Evolutionary conservation across 306 rosid genomes (phyloP), one percentile per base, ranked within the genome.

Genomic region (Sesbania bispinosa): DNA sequence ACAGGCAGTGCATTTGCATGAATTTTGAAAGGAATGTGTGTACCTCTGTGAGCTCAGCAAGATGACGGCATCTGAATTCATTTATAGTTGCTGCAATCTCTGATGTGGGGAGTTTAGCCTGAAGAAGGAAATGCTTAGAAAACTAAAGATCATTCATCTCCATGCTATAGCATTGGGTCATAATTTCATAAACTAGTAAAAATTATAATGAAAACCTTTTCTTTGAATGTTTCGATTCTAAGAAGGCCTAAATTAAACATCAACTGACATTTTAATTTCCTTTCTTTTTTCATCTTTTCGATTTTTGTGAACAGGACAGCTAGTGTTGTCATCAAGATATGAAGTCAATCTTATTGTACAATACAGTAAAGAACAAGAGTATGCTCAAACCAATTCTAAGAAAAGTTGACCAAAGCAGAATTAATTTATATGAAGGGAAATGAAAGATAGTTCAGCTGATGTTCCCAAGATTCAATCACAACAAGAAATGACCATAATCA

Each of bases 11-110:
- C 18, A 7, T 54, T 52, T 67, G 60, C 38, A 76, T 5, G 32
- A 55, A 27, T 19, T 2, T 46, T 33, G 13, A 16, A 20, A 48
- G 4, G 59, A 38, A 36, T 10, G 11, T 35, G 11, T 35, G 38
- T 83, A 94, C 99, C 96, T 95, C 99, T 1, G 97, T 26, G 30
- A 95, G 96, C 87, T 95, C 99, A n/a, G 90, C 84, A 26, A 95
- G 85, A 84, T 95, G 97, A 32, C 97, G 97, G 43, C 96, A 85
- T 82, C 99, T 81, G 74, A 89, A 91, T 76, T 91, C 99, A 45
- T 95, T 95, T 79, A 95, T 86, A 4, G 99, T 88, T 55, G 99
- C 84, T 42, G 97, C 88, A 72, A 95, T 95, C 88, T 95, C 99
- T 14, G 97, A 76, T n/a, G 68, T 84, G 4, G 99, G 99, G 46